Percentiles rank a stretch among this genome's conserved stretches.
Conservation (phyloP, 768 basidiomycete genomes). For the Rhizopogon roseolus region DNA sequence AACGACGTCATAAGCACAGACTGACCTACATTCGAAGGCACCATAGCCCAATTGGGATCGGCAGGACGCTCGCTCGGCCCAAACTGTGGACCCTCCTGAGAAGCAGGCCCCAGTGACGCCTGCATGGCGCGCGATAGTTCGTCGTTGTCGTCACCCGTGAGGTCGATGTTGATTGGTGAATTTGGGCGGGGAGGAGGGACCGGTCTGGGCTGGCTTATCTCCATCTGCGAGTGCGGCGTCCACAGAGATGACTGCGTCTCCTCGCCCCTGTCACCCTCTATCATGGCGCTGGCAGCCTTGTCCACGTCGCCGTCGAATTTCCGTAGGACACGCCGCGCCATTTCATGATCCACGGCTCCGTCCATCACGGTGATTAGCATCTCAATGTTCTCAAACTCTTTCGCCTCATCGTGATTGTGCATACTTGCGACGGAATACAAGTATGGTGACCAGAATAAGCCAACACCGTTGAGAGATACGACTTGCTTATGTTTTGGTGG, state of each 20-base stretch:
- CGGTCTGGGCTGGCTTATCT: slow-evolving; percentile 3
- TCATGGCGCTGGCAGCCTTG: slow-evolving; percentile 49
- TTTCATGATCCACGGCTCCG: slow-evolving; percentile 34
- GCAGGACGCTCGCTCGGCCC: slow-evolving; percentile 58
- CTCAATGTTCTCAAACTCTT: slow-evolving; percentile 29
- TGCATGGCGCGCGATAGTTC: slow-evolving; percentile 48
- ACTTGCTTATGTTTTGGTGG: too few species aligned
- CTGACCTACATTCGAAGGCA: slow-evolving; percentile 56
- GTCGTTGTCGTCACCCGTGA: slow-evolving; percentile 48
- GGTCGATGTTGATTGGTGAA: slow-evolving; percentile 43
- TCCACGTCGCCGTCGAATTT: slow-evolving; percentile 57
- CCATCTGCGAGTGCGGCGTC: slow-evolving; percentile 12
- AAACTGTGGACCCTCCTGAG: slow-evolving; percentile 35
- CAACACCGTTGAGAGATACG: too few species aligned
- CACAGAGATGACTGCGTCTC: slow-evolving; percentile 7
- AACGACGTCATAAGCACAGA: neutral
- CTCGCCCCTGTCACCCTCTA: slow-evolving; percentile 47
- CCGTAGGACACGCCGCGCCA: slow-evolving; percentile 51
- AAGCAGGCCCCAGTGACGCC: slow-evolving; percentile 42
- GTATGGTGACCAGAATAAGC: neutral
- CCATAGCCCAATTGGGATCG: slow-evolving; percentile 66
- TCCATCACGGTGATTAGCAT: slow-evolving; percentile 35
- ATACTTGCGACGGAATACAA: neutral
- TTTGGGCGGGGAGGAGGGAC: slow-evolving; percentile 16
- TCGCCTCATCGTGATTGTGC: slow-evolving; percentile 12